Evolutionary conservation across 2,329 filamentous ascomycete species (phyloP), one percentile per base, ranked within the genome.

Genomic region (Hypoxylon sp.): DNA sequence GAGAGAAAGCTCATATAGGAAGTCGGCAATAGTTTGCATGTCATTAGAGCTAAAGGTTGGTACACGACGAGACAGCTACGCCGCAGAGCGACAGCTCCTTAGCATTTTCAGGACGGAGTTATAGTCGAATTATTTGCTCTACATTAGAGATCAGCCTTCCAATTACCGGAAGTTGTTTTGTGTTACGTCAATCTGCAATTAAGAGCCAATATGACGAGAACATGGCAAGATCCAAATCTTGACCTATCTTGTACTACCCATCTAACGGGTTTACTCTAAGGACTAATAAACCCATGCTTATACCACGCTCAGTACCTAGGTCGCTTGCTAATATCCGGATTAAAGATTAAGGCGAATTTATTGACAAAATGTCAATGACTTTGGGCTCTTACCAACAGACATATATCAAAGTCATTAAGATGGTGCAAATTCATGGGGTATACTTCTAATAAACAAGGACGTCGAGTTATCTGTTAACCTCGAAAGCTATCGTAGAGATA

Each of bases 41-140:
- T 29, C 39, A 22, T 44, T 29, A 42, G 59, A 33, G 62, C 54
- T 17, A 59, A 35, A 17, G 29, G 39, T 58, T 58, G n/a, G n/a
- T n/a, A 58, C 54, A 64, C 47, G 35, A 54, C 22, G 26, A 64
- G 47, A 58, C 46, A 58, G 17, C 54, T 22, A 53, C 61, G 57
- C 29, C 47, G 22, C 55, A 56, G 14, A n/a, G 24, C 9, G 13
- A n/a, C 46, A 9, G 24, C 29, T 48, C 31, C 22, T 48, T 10
- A 31, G 26, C 47, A 29, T 31, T 50, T 50, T 26, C 47, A 50
- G 26, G 14, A 50, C 2, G 33, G 26, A 17, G 47, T 5, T 33
- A 50, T 33, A 50, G 46, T 48, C 22, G 46, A 29, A 48, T n/a
- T 5, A n/a, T 29, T 26, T 29, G 46, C 46, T 29, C 22, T 48